phyloP scores from a whole-genome alignment of 139 green algal genomes.

The Marvania coccoides region DNA sequence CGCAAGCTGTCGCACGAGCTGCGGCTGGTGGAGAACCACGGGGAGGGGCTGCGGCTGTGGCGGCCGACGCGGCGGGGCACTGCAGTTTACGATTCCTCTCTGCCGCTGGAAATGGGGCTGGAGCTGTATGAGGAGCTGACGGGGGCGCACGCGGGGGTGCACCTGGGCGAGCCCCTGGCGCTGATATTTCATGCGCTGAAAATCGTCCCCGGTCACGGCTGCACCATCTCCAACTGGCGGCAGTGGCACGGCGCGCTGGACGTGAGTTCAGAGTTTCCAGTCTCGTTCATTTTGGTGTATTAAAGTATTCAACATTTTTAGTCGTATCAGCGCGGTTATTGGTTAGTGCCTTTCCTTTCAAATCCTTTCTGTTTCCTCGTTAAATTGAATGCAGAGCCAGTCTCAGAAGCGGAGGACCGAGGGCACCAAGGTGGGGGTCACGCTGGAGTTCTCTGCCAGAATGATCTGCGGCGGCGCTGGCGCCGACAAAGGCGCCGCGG shows the following conservation, averaged over 20 bases:
- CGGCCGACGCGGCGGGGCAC: conserved; percentile 31
- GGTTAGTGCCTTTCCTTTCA: too few species aligned
- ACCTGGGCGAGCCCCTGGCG: background rate
- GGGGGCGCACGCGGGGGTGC: background rate
- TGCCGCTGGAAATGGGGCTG: conserved; percentile 32
- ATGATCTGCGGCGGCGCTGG: background rate
- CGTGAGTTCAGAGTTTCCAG: too few species aligned
- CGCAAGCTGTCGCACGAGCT: conserved; percentile 9
- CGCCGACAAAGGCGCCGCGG: background rate
- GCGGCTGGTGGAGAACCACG: background rate
- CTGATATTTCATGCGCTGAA: background rate
- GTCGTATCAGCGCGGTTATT: too few species aligned
- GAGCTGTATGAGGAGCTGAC: conserved; percentile 28
- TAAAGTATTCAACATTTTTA: too few species aligned
- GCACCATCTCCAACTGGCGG: background rate
- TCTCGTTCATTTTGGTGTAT: too few species aligned
- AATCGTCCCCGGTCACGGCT: background rate
- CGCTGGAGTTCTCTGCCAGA: background rate
- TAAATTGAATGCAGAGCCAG: too few species aligned
- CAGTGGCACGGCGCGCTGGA: background rate
- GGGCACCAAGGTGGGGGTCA: conserved; percentile 5
- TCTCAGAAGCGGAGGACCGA: background rate
- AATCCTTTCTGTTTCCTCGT: too few species aligned
- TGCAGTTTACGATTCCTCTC: conserved; percentile 40
- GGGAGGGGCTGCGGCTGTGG: conserved; percentile 5